phyloP scores from a whole-genome alignment of 257 asterid genomes.

The Nicotiana sylvestris region DNA sequence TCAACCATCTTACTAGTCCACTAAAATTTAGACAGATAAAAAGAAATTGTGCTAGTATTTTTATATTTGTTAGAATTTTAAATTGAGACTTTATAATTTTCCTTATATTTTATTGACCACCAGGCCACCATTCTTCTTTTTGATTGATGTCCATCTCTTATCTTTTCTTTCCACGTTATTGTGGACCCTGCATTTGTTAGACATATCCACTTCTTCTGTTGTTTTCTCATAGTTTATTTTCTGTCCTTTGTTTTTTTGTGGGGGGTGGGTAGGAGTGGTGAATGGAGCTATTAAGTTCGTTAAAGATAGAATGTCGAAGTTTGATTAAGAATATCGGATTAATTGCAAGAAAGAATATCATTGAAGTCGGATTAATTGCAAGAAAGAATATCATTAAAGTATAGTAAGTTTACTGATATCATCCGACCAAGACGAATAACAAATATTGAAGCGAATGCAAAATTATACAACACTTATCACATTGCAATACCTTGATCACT shows the following conservation, averaged over 20 bases:
- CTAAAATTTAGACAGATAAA: accelerated
- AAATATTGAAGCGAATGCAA: no score
- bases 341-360: neutral
- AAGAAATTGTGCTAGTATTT: no score
- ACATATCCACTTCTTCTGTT: neutral
- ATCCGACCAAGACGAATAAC: neutral
- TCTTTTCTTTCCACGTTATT: constrained; percentile 20
- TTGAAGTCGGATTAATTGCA: neutral
- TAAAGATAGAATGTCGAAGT: neutral
- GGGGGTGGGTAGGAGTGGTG: no score
- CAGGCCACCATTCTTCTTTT: neutral
- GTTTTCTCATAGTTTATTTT: neutral
- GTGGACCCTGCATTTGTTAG: constrained; percentile 27
- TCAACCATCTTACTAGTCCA: no score
- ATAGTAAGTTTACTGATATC: neutral
- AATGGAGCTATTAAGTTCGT: neutral
- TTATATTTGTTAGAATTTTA: no score
- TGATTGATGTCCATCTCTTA: constrained; percentile 8
- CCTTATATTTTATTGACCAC: no score
- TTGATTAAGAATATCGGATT: neutral
- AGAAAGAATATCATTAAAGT: neutral
- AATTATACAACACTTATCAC: no score
- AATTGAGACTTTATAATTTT: no score
- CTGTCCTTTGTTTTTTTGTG: neutral
- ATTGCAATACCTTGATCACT: no score